Conservation (phyloP, 1,139 yeast genomes). For the Debaryomyces sp. region DNA sequence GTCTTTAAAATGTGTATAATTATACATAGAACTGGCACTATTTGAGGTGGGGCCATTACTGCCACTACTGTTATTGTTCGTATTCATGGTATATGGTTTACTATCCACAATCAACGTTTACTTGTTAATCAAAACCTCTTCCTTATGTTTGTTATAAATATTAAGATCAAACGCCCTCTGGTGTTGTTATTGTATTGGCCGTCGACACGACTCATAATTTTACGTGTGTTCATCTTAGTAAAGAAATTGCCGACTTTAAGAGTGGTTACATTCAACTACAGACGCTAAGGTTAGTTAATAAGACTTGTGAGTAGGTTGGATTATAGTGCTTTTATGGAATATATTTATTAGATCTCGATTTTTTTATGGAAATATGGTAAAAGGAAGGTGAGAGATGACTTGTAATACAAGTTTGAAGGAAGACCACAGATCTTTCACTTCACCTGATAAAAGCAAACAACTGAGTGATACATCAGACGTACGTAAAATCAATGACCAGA, state of each 20-base stretch:
- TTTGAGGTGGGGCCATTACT: not conserved
- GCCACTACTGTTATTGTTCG: not conserved
- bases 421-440: constrained; percentile 11
- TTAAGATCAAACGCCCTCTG: constrained; percentile 8
- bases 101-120: not conserved
- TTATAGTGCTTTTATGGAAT: not conserved
- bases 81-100: not conserved
- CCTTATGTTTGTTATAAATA: not conserved
- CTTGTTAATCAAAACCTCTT: not conserved
- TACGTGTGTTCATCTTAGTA: constrained; percentile 5
- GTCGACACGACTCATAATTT: not conserved
- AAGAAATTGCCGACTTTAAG: not conserved
- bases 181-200: constrained; percentile 2
- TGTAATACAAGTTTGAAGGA: not conserved
- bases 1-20: constrained; percentile 4
- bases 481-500: not conserved
- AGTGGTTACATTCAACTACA: not conserved
- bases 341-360: not conserved
- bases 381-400: not conserved
- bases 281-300: not conserved
- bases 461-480: not conserved
- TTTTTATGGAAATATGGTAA: not conserved
- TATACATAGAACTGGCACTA: not conserved
- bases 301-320: not conserved
- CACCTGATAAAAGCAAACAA: constrained; percentile 1